phyloP scores from a whole-genome alignment of 192 early-diverging fungal species.

The Podila clonocystis region DNA sequence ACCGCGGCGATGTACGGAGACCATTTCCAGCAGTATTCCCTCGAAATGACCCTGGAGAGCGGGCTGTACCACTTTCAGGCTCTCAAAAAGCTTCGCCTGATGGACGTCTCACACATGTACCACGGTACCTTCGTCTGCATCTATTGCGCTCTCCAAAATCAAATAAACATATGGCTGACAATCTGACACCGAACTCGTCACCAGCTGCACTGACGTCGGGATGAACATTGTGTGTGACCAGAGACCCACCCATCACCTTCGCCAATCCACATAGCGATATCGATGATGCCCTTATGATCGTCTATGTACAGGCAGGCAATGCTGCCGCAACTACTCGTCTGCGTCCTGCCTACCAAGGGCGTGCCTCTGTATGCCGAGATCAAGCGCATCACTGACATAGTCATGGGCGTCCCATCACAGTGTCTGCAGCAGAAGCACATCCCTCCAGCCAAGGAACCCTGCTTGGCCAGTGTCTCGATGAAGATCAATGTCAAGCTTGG shows the following conservation, averaged over 20 bases:
- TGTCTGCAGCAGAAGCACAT: constrained; percentile 88
- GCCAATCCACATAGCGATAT: constrained; percentile 77
- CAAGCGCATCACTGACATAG: constrained; percentile 90
- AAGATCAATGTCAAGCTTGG: constrained; percentile 97
- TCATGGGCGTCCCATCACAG: constrained; percentile 89
- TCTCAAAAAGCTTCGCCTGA: too few relatives aligned
- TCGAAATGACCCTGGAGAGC: too few relatives aligned
- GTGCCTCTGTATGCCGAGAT: constrained; percentile 85
- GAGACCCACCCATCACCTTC: constrained; percentile 57
- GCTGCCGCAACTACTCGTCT: constrained; percentile 86
- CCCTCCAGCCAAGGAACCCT: constrained; percentile 78
- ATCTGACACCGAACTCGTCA: constrained; percentile 70
- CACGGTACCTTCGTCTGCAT: too few relatives aligned
- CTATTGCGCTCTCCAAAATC: too few relatives aligned
- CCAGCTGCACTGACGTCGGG: constrained; percentile 77
- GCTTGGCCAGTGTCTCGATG: constrained; percentile 91
- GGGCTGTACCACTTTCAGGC: too few relatives aligned
- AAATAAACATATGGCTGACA: too few relatives aligned
- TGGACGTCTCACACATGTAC: too few relatives aligned
- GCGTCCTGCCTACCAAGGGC: constrained; percentile 84
- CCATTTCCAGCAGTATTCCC: too few relatives aligned
- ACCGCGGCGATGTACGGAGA: too few relatives aligned
- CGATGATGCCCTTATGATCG: constrained; percentile 70
- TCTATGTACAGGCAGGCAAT: constrained; percentile 75
- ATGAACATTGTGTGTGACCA: constrained; percentile 63